Base-by-base conservation (phyloP, 352 stramenopile genomes). In the Phytopythium ostracodes region DNA sequence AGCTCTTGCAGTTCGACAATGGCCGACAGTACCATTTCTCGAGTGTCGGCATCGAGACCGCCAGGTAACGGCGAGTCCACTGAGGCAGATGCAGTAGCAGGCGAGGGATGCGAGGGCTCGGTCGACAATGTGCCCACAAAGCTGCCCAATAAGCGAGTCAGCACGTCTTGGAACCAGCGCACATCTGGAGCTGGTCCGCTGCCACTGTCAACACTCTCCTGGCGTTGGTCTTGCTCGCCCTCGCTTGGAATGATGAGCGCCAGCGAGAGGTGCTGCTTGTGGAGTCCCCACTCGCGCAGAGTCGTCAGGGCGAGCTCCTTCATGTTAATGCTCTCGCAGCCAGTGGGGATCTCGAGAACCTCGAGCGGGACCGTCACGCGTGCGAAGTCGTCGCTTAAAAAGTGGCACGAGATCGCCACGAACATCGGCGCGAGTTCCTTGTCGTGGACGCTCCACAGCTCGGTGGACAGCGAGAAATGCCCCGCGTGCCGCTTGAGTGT, bases 361-460 rank as follows among this genome's bases (percentile, higher is more conserved):
- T 77, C 75, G 6, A 84, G 56, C 44, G 69, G 63, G 24, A 49
- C 65, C 5, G 63, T 66, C 25, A 67, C 60, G 25, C 40, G 47
- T 20, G 36, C 36, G 40, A 84, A 84, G 11, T 77, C 62, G 8
- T 72, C 67, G 35, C 40, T 76, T 31, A 84, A 53, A 18, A 63
- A 66, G 40, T 63, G 59, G 36, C 72, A 81, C 2, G 33, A 46
- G n/a, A 76, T 36, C 51, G 47, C 66, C 7, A 24, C n/a, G 50
- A 59, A 66, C 53, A 38, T 54, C 18, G 42, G 15, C 10, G 18
- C 46, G 8, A 36, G 52, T 2, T 54, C 49, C 10, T 58, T 46
- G n/a, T 60, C 36, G 0, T 44, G 24, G 0, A 43, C 51, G 2
- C 38, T 42, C 75, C 71, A 80, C 8, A 71, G 44, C n/a, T 73